These are phyloP conservation scores for Mallotus nudiflorus DNA, from an alignment of 345 rosid species.

Conservation along the genomic window DNA sequence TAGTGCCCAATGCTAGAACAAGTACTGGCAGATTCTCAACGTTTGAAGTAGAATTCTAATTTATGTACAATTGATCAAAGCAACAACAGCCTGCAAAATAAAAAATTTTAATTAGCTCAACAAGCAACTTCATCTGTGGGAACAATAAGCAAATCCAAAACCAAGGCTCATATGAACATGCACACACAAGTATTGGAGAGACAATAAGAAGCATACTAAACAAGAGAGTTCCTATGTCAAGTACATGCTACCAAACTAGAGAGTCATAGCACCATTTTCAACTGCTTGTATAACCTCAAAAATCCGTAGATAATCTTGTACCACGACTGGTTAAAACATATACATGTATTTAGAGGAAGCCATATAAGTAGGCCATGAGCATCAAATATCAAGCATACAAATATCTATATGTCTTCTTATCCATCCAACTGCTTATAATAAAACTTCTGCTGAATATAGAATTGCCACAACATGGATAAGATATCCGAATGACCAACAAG, in stretches of 20 bases:
- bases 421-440: not conserved
- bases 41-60: not conserved
- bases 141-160: not conserved
- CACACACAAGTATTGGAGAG: not conserved
- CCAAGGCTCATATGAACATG: not conserved
- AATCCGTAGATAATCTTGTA: not conserved
- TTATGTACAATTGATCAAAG: slow-evolving; percentile 16
- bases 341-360: not conserved
- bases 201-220: not conserved
- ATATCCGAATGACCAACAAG: too few species aligned
- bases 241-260: too few species aligned
- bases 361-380: not conserved
- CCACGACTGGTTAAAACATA: not conserved
- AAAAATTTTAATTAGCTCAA: not conserved
- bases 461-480: too few species aligned
- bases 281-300: too few species aligned
- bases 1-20: not conserved
- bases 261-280: too few species aligned
- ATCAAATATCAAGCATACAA: not conserved
- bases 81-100: slow-evolving; percentile 25
- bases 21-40: slow-evolving; percentile 12
- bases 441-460: not conserved
- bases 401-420: not conserved
- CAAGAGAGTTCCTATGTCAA: too few species aligned
- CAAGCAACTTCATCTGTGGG: too few species aligned